phyloP scores from a whole-genome alignment of 331 rosid species.

The Prunus yedoensis region DNA sequence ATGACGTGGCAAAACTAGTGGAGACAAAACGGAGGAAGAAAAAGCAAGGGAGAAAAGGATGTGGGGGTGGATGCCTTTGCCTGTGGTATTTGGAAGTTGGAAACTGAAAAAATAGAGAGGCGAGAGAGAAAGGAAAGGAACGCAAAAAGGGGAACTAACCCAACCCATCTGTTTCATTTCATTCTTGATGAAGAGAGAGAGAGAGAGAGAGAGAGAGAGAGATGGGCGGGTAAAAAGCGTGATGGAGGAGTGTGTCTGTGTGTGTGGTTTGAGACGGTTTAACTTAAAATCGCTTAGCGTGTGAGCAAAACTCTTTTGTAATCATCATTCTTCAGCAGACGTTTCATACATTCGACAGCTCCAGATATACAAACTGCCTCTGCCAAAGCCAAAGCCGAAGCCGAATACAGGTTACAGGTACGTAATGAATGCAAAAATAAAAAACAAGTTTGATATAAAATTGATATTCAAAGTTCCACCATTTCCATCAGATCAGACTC shows the following conservation, averaged over 20 bases:
- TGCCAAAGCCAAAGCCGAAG: too few relatives aligned
- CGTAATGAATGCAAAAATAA: not conserved
- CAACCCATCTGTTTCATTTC: slow-evolving; percentile 49
- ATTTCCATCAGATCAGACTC: not conserved
- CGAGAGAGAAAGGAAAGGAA: slow-evolving; percentile 15
- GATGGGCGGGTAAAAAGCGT: slow-evolving; percentile 32
- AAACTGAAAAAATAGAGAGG: slow-evolving; percentile 40
- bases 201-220: slow-evolving; percentile 26
- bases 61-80: slow-evolving; percentile 16
- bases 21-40: slow-evolving; percentile 17
- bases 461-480: not conserved
- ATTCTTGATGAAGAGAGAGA: slow-evolving; percentile 26
- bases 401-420: not conserved
- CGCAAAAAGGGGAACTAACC: slow-evolving; percentile 53
- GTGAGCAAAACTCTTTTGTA: slow-evolving; percentile 41
- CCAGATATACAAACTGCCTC: slow-evolving; percentile 10
- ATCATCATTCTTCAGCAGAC: slow-evolving; percentile 31
- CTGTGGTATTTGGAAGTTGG: slow-evolving; percentile 27
- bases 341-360: slow-evolving; percentile 24
- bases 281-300: slow-evolving; percentile 54
- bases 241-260: slow-evolving; percentile 27
- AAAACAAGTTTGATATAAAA: not conserved
- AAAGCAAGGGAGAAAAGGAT: slow-evolving; percentile 11
- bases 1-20: slow-evolving; percentile 24
- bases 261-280: slow-evolving; percentile 43